Evolutionary conservation across 305 asterid species (phyloP), one percentile per base, ranked within the genome.

Genomic region (Stenogyne calaminthoides): DNA sequence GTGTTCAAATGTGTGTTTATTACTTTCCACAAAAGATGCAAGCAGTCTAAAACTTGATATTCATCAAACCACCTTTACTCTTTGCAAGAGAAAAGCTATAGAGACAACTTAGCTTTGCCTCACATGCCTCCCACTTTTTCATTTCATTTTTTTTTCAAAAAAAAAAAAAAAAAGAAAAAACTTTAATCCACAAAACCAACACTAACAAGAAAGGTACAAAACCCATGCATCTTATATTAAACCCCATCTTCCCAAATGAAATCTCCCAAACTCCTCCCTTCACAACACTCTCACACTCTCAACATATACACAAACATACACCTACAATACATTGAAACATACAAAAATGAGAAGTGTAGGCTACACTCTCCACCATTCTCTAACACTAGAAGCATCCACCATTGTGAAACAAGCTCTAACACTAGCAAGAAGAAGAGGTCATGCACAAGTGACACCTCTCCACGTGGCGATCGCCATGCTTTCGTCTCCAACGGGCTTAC

Each of bases 381-480:
- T 95, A 27, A 89, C 98, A 6, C 62, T 75, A 14, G 98, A 95
- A 74, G 86, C 99, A 1, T 84, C 97, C 19, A 71, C 54, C 34
- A 59, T 84, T 14, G 98, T 92, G 3, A 92, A 88, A 78, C 99
- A 92, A 79, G 95, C 99, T 1, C 73, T 92, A 14, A 80, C 70
- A 70, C 86, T 94, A 0, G 98, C 98, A 12, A 80, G 93, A 67
- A 80, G 98, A 64, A 78, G 99, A 77, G 99, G 99, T 18, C 98
- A 94, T 78, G 88, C 99, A 0, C 99, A 94, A 64, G 98, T 94
- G 4, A 94, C 96, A 1, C 99, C 99, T 9, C 98, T 94, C 47
- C 99, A 94, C 37, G 98, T 94, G 2, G 99, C 99, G 1, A 88
- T 88, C 27, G 87, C 92, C 8, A 87, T 94, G 97, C 88, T 94